Conservation (phyloP, 1,284 basidiomycete species). For the Kalmanozyma brasiliensis region DNA sequence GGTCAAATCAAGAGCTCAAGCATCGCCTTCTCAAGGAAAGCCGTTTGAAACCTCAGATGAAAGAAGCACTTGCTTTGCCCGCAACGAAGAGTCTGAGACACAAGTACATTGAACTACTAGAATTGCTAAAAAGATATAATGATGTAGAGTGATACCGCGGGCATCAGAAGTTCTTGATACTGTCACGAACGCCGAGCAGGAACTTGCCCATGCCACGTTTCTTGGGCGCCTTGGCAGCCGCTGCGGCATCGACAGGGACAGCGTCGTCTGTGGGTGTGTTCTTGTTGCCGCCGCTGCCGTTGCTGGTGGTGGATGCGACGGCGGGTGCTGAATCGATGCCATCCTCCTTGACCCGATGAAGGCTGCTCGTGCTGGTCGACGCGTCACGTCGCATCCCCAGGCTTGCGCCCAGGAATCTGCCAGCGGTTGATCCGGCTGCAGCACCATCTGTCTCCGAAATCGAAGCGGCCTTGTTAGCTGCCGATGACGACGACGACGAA, state of each 20-base stretch:
- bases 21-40: too few relatives aligned
- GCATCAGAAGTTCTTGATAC: conserved; percentile 41
- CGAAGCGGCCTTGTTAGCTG: not conserved
- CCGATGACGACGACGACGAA: conserved; percentile 30
- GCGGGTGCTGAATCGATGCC: not conserved
- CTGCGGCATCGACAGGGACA: not conserved
- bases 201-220: conserved; percentile 48
- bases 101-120: not conserved
- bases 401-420: not conserved
- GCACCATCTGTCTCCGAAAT: not conserved
- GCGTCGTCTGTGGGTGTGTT: conserved; percentile 5
- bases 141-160: not conserved
- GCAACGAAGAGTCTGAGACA: conserved; percentile 1
- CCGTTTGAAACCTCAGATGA: too few relatives aligned
- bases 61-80: too few relatives aligned
- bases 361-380: conserved; percentile 36
- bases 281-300: conserved; percentile 6
- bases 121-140: not conserved
- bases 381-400: conserved; percentile 31
- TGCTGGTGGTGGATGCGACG: conserved; percentile 7
- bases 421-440: not conserved
- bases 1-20: too few relatives aligned
- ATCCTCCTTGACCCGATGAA: conserved; percentile 10
- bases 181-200: conserved; percentile 41
- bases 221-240: conserved; percentile 21